These are phyloP conservation scores for Cryptosporidium viatorum DNA, from an alignment of 169 alveolate genomes.

Conservation along the genomic window DNA sequence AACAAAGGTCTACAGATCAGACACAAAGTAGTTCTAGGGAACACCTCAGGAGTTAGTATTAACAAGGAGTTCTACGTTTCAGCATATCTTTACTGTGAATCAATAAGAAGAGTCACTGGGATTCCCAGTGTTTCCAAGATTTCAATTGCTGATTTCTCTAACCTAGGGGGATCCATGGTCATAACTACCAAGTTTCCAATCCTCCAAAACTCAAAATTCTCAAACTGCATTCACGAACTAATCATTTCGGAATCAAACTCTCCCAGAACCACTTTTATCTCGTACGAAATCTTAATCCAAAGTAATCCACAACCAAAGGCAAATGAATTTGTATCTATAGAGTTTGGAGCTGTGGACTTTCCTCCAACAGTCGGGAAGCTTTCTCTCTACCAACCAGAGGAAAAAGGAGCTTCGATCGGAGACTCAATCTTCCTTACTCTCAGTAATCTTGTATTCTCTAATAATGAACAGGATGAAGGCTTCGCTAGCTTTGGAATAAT, in stretches of 20 bases:
- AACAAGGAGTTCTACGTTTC: constrained; percentile 17
- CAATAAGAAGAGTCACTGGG: constrained; percentile 31
- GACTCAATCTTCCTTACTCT: constrained; percentile 49
- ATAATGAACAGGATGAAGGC: constrained; percentile 57
- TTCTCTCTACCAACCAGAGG: constrained; percentile 30
- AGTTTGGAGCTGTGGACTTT: constrained; percentile 70
- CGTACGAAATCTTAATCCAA: constrained; percentile 40
- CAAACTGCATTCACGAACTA: constrained; percentile 45
- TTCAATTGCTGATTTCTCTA: constrained; percentile 10
- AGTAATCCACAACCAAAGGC: constrained; percentile 12
- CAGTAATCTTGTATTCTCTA: constrained; percentile 34
- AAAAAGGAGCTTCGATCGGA: constrained; percentile 53
- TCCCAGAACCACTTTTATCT: constrained; percentile 1
- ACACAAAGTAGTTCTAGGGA: constrained; percentile 43
- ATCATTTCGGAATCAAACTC: constrained; percentile 42
- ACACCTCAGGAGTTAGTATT: background rate
- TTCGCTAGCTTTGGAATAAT: constrained; percentile 60
- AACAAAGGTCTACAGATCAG: constrained; percentile 13
- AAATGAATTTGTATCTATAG: constrained; percentile 25
- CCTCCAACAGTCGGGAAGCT: constrained; percentile 66
- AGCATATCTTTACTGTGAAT: constrained; percentile 40
- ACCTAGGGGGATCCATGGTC: background rate
- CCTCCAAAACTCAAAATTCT: constrained; percentile 49
- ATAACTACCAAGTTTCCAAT: constrained; percentile 33
- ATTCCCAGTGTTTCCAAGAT: constrained; percentile 28